Conservation (phyloP, 495 filamentous ascomycete genomes). For the Penicillium canariense region DNA sequence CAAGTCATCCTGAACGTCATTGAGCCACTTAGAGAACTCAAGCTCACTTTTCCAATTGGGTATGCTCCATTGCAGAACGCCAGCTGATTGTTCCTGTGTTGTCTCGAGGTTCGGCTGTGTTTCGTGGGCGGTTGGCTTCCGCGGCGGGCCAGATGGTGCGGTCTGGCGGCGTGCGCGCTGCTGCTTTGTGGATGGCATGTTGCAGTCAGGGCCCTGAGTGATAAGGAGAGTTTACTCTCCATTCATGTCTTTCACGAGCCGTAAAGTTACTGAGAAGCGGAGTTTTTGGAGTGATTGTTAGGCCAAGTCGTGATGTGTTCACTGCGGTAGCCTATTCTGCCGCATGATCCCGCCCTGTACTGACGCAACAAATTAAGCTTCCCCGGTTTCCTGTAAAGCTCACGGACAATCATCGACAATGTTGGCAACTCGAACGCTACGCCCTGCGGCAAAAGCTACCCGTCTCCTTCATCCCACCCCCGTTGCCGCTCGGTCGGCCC, state of each 20-base stretch:
- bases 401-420: slow-evolving; percentile 22
- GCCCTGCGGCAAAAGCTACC: slow-evolving; percentile 20
- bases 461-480: slow-evolving; percentile 21
- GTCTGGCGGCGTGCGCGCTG: slow-evolving; percentile 45
- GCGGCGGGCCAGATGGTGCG: slow-evolving; percentile 39
- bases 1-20: slow-evolving; percentile 61
- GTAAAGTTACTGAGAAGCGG: background rate
- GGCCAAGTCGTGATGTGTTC: slow-evolving; percentile 20
- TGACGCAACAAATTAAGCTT: slow-evolving; percentile 34
- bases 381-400: slow-evolving; percentile 15
- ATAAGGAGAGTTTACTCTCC: background rate
- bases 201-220: slow-evolving; percentile 13
- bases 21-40: slow-evolving; percentile 62
- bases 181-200: slow-evolving; percentile 28
- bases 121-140: slow-evolving; percentile 30
- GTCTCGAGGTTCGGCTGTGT: slow-evolving; percentile 22
- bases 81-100: slow-evolving; percentile 19
- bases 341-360: slow-evolving; percentile 30
- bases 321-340: slow-evolving; percentile 35
- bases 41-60: slow-evolving; percentile 47
- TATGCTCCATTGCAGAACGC: slow-evolving; percentile 5
- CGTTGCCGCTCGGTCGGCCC: slow-evolving; percentile 16
- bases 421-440: slow-evolving; percentile 31
- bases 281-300: slow-evolving; percentile 1
- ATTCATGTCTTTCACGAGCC: slow-evolving; percentile 12